phyloP scores from a whole-genome alignment of 805 yeast genomes.

The Kockiozyma suomiensis region DNA sequence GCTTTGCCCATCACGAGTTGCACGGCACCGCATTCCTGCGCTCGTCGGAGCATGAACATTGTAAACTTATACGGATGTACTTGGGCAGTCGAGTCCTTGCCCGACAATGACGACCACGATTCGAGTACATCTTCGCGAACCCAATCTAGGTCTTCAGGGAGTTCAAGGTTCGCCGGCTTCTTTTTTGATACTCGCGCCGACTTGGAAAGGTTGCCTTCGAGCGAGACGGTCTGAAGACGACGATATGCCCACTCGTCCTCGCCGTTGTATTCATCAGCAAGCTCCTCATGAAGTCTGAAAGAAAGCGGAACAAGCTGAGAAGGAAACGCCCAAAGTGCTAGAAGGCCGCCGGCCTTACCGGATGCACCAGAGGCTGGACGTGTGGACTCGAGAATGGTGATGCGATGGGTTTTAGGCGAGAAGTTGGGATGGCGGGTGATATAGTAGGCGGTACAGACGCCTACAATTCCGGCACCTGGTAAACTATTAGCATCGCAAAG shows the following conservation, averaged over 20 bases:
- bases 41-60: slow-evolving; percentile 74
- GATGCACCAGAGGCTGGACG: slow-evolving; percentile 97
- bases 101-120: slow-evolving; percentile 81
- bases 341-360: slow-evolving; percentile 95
- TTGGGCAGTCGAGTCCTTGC: slow-evolving; percentile 87
- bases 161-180: slow-evolving; percentile 16
- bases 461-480: slow-evolving; percentile 83
- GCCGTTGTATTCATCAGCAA: slow-evolving; percentile 80
- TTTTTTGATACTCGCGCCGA: slow-evolving; percentile 24
- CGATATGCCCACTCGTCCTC: slow-evolving; percentile 90
- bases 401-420: slow-evolving; percentile 70
- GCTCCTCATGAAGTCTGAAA: slow-evolving; percentile 79
- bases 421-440: slow-evolving; percentile 80
- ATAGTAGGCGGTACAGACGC: slow-evolving; percentile 92
- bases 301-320: slow-evolving; percentile 88
- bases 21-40: slow-evolving; percentile 80
- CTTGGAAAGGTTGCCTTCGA: slow-evolving; percentile 73
- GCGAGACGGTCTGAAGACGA: slow-evolving; percentile 77
- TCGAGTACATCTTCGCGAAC: slow-evolving; percentile 63
- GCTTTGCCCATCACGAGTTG: slow-evolving; percentile 86
- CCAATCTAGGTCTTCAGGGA: slow-evolving; percentile 79
- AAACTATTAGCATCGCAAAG: slow-evolving; percentile 1
- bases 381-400: slow-evolving; percentile 83
- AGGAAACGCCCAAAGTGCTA: slow-evolving; percentile 97
- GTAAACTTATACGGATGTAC: slow-evolving; percentile 96